phyloP scores from a whole-genome alignment of 352 stramenopile genomes.

The Globisporangium nagaii region DNA sequence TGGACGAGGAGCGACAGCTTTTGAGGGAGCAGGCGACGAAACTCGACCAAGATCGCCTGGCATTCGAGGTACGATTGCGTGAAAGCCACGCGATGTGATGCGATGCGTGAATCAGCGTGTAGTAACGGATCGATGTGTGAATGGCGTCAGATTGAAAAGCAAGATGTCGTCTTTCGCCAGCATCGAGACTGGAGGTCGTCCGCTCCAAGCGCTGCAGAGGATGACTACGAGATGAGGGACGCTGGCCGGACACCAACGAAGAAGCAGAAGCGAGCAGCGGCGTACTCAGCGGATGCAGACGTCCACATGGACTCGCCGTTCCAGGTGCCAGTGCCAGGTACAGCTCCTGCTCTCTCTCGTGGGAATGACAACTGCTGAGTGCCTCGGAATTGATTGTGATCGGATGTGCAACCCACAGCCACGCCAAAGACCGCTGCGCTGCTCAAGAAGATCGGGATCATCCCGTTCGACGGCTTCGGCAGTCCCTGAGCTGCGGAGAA shows the following conservation, averaged over 20 bases:
- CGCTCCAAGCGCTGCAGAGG: neutral
- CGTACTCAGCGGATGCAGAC: constrained; percentile 1
- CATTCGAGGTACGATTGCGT: constrained; percentile 35
- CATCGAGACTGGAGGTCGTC: neutral
- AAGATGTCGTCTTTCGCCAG: constrained; percentile 23
- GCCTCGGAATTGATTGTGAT: neutral
- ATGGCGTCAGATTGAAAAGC: constrained; percentile 31
- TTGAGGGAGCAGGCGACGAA: constrained; percentile 46
- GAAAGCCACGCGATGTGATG: neutral
- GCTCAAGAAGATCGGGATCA: constrained; percentile 9
- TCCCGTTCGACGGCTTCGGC: constrained; percentile 1
- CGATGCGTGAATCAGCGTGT: neutral
- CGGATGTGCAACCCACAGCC: neutral
- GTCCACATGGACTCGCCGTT: constrained; percentile 20
- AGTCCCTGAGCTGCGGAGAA: neutral
- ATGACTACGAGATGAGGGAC: constrained; percentile 1
- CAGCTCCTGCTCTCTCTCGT: neutral
- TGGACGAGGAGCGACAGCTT: constrained; percentile 38
- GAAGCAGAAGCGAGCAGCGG: constrained; percentile 9
- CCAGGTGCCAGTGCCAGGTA: constrained; percentile 42
- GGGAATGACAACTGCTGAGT: neutral
- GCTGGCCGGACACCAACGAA: constrained; percentile 11
- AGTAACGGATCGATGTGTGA: neutral
- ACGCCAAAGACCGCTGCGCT: constrained; percentile 8
- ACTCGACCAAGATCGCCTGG: constrained; percentile 56